phyloP scores from a whole-genome alignment of 352 stramenopile genomes.

The Phytophthora nicotianae region DNA sequence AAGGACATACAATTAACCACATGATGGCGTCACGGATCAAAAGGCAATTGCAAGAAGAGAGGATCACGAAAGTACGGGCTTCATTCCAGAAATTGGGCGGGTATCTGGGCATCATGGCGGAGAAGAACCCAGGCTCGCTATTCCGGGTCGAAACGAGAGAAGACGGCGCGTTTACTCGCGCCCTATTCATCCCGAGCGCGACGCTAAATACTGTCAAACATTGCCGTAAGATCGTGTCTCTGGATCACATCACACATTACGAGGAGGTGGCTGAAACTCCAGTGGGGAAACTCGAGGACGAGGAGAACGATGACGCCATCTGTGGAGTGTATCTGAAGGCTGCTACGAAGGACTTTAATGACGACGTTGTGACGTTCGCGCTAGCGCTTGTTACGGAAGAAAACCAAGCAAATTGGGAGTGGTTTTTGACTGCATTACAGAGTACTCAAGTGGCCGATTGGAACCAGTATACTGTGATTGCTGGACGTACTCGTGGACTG shows the following conservation, averaged over 20 bases:
- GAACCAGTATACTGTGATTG: slow-evolving; percentile 75
- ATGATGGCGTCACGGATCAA: slow-evolving; percentile 89
- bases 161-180: slow-evolving; percentile 61
- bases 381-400: slow-evolving; percentile 71
- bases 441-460: slow-evolving; percentile 46
- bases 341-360: slow-evolving; percentile 76
- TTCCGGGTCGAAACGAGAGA: slow-evolving; percentile 59
- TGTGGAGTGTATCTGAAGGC: slow-evolving; percentile 80
- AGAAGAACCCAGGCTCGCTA: slow-evolving; percentile 70
- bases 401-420: slow-evolving; percentile 75
- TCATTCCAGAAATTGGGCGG: slow-evolving; percentile 73
- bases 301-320: slow-evolving; percentile 72
- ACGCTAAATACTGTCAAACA: slow-evolving; percentile 58
- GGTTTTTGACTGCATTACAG: slow-evolving; percentile 67
- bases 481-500: slow-evolving; percentile 57
- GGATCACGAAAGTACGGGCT: slow-evolving; percentile 56
- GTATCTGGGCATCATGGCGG: slow-evolving; percentile 67
- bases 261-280: slow-evolving; percentile 45
- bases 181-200: slow-evolving; percentile 62
- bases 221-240: slow-evolving; percentile 64
- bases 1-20: slow-evolving; percentile 80
- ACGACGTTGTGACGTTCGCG: slow-evolving; percentile 68
- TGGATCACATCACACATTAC: slow-evolving; percentile 59
- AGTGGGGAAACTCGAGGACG: slow-evolving; percentile 49
- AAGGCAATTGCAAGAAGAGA: slow-evolving; percentile 64